A percentile compares a stretch with the other conserved stretches of the same genome.
Evolutionary conservation across 1,284 basidiomycete species (phyloP).

Genomic region (Phenoliferia sp.): DNA sequence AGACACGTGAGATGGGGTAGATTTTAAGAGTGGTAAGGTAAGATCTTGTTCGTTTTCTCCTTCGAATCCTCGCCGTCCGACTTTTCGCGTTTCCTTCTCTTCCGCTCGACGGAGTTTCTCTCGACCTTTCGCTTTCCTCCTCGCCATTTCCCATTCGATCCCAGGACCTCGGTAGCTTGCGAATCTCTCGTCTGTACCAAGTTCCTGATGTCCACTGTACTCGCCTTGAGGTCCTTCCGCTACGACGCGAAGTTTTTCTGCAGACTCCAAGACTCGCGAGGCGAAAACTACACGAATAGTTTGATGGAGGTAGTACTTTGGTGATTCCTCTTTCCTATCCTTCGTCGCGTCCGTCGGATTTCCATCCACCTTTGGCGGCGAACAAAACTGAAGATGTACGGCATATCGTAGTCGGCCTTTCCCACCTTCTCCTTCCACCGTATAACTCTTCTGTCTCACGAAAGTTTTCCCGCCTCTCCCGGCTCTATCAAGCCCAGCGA

Average conservation of each 20-base stretch:
- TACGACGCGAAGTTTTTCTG: constrained; percentile 30
- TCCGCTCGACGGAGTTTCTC: not conserved
- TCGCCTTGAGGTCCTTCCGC: constrained; percentile 30
- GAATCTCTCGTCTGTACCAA: not conserved
- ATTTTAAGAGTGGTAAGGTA: no score
- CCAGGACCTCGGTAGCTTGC: constrained; percentile 34
- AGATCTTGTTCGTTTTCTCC: no score
- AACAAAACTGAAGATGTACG: constrained; percentile 46
- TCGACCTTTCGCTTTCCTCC: constrained; percentile 5
- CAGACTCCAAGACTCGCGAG: constrained; percentile 30
- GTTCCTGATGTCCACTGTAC: not conserved
- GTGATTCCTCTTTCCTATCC: not conserved
- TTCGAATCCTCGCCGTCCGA: not conserved
- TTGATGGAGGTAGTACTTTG: constrained; percentile 31
- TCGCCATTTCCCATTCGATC: constrained; percentile 17
- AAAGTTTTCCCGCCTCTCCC: constrained; percentile 37
- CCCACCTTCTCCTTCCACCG: constrained; percentile 17
- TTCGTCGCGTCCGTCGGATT: not conserved
- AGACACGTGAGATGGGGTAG: no score
- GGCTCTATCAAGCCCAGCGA: constrained; percentile 39
- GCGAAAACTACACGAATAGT: constrained; percentile 34
- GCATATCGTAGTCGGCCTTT: constrained; percentile 44
- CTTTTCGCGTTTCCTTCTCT: not conserved
- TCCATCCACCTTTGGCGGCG: constrained; percentile 35
- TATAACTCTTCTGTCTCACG: constrained; percentile 38